These are phyloP conservation scores for Zasmidium angulare DNA, from an alignment of 2,329 filamentous ascomycete species.

Conservation along the genomic window DNA sequence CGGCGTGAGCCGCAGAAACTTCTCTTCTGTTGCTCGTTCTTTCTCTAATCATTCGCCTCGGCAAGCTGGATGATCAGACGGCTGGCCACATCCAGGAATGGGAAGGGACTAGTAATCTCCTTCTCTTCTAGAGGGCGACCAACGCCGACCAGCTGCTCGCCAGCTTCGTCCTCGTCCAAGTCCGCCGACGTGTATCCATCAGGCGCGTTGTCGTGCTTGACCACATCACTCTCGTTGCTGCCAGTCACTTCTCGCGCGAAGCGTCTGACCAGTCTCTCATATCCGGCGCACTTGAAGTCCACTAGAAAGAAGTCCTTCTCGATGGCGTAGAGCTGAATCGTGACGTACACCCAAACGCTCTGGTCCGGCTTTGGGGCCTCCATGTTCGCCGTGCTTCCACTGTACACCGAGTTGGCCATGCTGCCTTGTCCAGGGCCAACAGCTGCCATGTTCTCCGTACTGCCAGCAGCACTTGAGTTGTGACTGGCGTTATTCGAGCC, in stretches of 20 bases:
- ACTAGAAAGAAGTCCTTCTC: slow-evolving; percentile 91
- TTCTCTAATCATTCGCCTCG: slow-evolving; percentile 61
- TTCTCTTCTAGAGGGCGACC: slow-evolving; percentile 73
- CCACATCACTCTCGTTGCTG: slow-evolving; percentile 26
- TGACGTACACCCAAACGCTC: slow-evolving; percentile 88
- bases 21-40: neutral
- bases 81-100: slow-evolving; percentile 91
- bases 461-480: slow-evolving; percentile 22
- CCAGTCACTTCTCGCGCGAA: slow-evolving; percentile 39
- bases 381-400: slow-evolving; percentile 11
- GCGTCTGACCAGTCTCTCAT: slow-evolving; percentile 73
- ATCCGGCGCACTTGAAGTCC: slow-evolving; percentile 97
- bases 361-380: slow-evolving; percentile 52
- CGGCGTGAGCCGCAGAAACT: neutral
- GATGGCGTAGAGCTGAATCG: slow-evolving; percentile 94
- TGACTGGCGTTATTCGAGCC: slow-evolving; percentile 16
- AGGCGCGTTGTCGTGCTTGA: slow-evolving; percentile 20
- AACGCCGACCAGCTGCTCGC: slow-evolving; percentile 44
- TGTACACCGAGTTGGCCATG: slow-evolving; percentile 12
- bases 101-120: slow-evolving; percentile 91
- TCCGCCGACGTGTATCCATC: slow-evolving; percentile 22
- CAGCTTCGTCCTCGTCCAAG: slow-evolving; percentile 35
- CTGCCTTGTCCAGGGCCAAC: slow-evolving; percentile 19
- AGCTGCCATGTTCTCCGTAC: slow-evolving; percentile 31
- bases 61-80: slow-evolving; percentile 91